phyloP scores from a whole-genome alignment of 2,329 filamentous ascomycete genomes.

The Cladosporium sphaerospermum region DNA sequence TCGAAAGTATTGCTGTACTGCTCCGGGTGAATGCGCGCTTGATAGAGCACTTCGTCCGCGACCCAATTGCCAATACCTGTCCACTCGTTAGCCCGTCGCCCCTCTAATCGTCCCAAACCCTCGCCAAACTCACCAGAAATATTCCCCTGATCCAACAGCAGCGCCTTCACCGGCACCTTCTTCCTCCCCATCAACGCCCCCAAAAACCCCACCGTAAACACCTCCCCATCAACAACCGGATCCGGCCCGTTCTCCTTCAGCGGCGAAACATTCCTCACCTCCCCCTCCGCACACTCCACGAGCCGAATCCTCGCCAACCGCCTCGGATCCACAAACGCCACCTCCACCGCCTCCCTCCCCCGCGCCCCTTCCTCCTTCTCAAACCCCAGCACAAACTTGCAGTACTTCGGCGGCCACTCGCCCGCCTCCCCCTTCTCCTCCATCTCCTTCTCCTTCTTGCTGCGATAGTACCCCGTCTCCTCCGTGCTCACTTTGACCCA shows the following conservation, averaged over 20 bases:
- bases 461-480: slow-evolving; percentile 73
- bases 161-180: slow-evolving; percentile 80
- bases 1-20: slow-evolving; percentile 81
- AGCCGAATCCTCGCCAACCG: slow-evolving; percentile 74
- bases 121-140: slow-evolving; percentile 49
- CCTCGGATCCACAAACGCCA: slow-evolving; percentile 78
- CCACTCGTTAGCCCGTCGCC: not conserved
- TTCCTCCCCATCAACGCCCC: slow-evolving; percentile 64
- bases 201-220: slow-evolving; percentile 72
- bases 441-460: slow-evolving; percentile 44
- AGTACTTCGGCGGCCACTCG: slow-evolving; percentile 81
- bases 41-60: slow-evolving; percentile 86
- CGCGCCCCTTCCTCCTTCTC: slow-evolving; percentile 21
- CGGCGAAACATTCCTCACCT: slow-evolving; percentile 71
- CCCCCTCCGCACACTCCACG: slow-evolving; percentile 68
- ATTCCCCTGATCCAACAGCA: slow-evolving; percentile 79
- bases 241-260: slow-evolving; percentile 91
- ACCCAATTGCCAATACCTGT: slow-evolving; percentile 93
- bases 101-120: too few species aligned
- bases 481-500: slow-evolving; percentile 86
- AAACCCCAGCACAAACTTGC: slow-evolving; percentile 74
- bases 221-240: slow-evolving; percentile 73
- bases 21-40: slow-evolving; percentile 83
- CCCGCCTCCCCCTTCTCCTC: too few species aligned
- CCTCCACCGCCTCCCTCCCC: slow-evolving; percentile 47